phyloP scores from a whole-genome alignment of 1,139 yeast genomes.

The Maudiozyma humilis region DNA sequence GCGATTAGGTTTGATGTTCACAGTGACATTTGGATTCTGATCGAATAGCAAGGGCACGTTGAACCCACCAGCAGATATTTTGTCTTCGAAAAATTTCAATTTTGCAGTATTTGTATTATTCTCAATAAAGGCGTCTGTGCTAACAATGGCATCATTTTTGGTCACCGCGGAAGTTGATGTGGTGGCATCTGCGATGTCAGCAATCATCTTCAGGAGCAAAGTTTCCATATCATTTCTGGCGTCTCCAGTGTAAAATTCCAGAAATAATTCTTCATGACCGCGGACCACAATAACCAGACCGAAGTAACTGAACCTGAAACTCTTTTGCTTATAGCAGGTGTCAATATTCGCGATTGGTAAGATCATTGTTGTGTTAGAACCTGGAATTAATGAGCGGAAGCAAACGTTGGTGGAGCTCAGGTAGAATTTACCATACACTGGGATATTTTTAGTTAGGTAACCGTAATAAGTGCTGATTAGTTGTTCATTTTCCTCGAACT shows the following conservation, averaged over 20 bases:
- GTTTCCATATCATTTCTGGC: constrained; percentile 52
- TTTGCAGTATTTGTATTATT: constrained; percentile 43
- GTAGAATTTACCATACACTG: constrained; percentile 76
- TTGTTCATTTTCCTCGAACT: constrained; percentile 44
- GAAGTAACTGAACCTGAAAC: constrained; percentile 56
- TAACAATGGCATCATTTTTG: not conserved
- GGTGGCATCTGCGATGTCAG: constrained; percentile 7
- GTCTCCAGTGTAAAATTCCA: constrained; percentile 62
- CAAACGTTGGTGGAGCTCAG: constrained; percentile 61
- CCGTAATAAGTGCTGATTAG: constrained; percentile 65
- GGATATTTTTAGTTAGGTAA: constrained; percentile 61
- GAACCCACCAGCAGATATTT: constrained; percentile 50
- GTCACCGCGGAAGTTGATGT: constrained; percentile 3
- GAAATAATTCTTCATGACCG: constrained; percentile 67
- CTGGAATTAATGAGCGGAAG: constrained; percentile 73
- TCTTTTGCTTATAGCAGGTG: constrained; percentile 55
- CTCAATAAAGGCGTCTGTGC: constrained; percentile 32
- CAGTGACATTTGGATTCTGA: constrained; percentile 50
- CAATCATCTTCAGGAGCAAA: constrained; percentile 10
- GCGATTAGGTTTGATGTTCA: constrained; percentile 45
- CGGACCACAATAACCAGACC: constrained; percentile 61
- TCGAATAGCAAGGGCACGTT: constrained; percentile 61
- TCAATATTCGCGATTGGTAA: constrained; percentile 69
- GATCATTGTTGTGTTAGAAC: constrained; percentile 74
- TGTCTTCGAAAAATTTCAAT: constrained; percentile 54